Evolutionary conservation across 441 rosid genomes (phyloP).

Genomic region (Bruguiera hainesii): DNA sequence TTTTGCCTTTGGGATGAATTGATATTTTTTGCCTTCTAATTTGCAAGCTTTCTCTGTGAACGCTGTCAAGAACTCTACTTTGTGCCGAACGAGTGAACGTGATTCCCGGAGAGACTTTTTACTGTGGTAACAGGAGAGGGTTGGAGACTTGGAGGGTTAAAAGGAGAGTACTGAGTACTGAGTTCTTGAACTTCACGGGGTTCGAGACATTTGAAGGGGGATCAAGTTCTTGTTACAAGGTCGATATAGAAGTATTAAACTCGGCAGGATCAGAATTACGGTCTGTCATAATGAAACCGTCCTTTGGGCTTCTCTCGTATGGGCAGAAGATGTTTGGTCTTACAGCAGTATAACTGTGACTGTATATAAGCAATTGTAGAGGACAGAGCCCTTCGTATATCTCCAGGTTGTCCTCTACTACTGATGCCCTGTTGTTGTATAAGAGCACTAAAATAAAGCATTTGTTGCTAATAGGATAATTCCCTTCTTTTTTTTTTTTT

Average conservation of each 20-base stretch:
- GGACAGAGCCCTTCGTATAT: background rate
- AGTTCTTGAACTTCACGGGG: constrained; percentile 37
- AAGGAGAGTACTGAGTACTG: constrained; percentile 68
- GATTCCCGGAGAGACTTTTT: background rate
- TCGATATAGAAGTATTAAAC: constrained; percentile 65
- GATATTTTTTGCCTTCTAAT: no score
- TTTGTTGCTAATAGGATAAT: no score
- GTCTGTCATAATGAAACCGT: constrained; percentile 92
- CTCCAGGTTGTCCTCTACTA: background rate
- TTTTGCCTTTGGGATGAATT: no score
- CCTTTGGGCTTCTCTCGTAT: constrained; percentile 75
- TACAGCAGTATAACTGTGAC: no score
- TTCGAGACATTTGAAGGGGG: constrained; percentile 77
- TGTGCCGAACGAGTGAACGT: background rate
- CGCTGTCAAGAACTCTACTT: no score
- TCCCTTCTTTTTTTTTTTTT: no score
- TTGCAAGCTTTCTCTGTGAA: no score
- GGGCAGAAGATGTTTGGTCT: background rate
- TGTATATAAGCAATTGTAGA: no score
- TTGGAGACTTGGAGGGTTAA: constrained; percentile 47
- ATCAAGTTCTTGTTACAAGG: constrained; percentile 77
- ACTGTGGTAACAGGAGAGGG: constrained; percentile 70
- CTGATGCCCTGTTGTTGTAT: background rate
- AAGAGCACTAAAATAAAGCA: background rate
- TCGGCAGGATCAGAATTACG: constrained; percentile 87